Evolutionary conservation across 2,329 filamentous ascomycete species (phyloP).

Genomic region (Sclerotinia subarctica): DNA sequence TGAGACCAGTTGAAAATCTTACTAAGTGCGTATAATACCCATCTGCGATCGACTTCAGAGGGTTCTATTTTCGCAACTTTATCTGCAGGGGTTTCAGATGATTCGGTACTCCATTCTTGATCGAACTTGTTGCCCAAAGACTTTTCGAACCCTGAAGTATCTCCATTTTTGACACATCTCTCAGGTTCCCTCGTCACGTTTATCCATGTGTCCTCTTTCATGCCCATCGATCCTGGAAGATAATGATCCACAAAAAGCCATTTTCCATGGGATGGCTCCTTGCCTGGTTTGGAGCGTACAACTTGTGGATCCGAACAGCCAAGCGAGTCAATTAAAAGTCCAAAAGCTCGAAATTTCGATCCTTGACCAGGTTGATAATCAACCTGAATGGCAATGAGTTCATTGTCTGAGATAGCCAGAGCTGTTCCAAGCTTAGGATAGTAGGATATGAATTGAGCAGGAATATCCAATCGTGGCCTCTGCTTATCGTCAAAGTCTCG

Average conservation of each 20-base stretch:
- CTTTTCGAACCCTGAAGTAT: constrained; percentile 43
- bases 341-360: constrained; percentile 54
- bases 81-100: constrained; percentile 21
- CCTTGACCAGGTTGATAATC: constrained; percentile 57
- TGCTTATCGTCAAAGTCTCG: constrained; percentile 29
- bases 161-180: constrained; percentile 38
- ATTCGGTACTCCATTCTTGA: constrained; percentile 25
- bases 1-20: constrained; percentile 45
- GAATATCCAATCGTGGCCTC: constrained; percentile 13
- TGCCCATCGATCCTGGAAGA: constrained; percentile 31
- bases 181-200: constrained; percentile 37
- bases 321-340: constrained; percentile 70
- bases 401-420: constrained; percentile 60
- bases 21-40: constrained; percentile 54
- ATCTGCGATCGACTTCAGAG: constrained; percentile 59
- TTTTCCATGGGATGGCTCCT: constrained; percentile 14
- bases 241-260: constrained; percentile 31
- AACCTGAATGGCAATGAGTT: constrained; percentile 67
- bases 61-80: constrained; percentile 43
- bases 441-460: constrained; percentile 50
- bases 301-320: constrained; percentile 56
- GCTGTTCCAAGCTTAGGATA: constrained; percentile 65
- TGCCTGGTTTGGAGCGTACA: constrained; percentile 27
- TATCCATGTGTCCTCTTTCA: constrained; percentile 25
- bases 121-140: constrained; percentile 41